Base-by-base conservation (phyloP, 148 eudicot species). In the Cornus suecica region DNA sequence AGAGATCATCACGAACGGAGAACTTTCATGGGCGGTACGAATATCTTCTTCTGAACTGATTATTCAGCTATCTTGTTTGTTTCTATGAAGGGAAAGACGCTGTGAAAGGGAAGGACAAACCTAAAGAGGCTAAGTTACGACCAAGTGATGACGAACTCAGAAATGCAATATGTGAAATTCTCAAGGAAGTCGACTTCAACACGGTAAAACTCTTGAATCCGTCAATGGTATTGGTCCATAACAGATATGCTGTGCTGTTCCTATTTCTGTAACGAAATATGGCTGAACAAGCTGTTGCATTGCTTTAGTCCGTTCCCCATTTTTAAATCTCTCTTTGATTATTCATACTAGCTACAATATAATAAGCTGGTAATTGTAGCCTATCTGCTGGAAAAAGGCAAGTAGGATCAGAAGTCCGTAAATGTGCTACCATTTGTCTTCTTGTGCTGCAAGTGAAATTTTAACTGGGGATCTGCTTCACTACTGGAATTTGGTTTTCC, bases 171-270 rank as follows among this genome's bases (percentile, higher is more conserved):
- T 89, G 94, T 52, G 94, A 88, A 81, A 87, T 90, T 75, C 98
- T 95, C 28, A 90, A 91, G 70, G 93, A 91, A 83, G 99, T 91
- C 68, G 99, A 95, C 85, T 93, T 95, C 86, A 90, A 95, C 78
- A 95, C 98, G 82, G 99, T 95, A 76, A 84, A 89, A 65, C 65
- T 74, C 63, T 37, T n/a, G 26, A 48, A 13, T 22, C 25, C 8
- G 0, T n/a, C 62, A 58, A 0, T 52, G 23, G 4, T 58, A 24
- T 58, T 22, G 20, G 23, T 58, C 8, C 62, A 58, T 58, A 30
- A 18, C 48, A 30, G 23, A 8, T 72, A 73, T 31, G 34, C 16
- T 34, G 29, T 41, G 65, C 45, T 11, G 66, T 34, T 18, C 42
- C 31, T 58, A 58, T 58, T 58, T 18, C 23, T 5, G 25, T 58